Percentiles rank a stretch among this genome's conserved stretches.
Evolutionary conservation across 345 rosid species (phyloP).

Genomic region (Bruguiera parviflora): DNA sequence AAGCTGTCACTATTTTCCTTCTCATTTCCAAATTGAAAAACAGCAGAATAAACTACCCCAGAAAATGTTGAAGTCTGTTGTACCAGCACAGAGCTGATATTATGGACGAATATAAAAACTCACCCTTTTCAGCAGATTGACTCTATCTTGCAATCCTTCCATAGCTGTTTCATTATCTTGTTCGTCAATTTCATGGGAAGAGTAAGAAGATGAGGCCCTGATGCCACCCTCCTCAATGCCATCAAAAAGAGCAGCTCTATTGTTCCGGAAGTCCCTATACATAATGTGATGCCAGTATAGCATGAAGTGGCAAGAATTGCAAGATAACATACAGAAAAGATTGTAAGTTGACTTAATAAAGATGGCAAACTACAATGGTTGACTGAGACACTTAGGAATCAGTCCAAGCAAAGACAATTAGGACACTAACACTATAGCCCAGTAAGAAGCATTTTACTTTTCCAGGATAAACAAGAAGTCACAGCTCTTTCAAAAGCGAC

Average conservation of each 20-base stretch:
- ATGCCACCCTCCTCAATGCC: slow-evolving; percentile 97
- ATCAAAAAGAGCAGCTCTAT: slow-evolving; percentile 74
- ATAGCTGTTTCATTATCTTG: slow-evolving; percentile 89
- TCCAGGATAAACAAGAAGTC: no score
- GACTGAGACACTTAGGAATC: no score
- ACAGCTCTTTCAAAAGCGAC: no score
- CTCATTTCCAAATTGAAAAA: not conserved
- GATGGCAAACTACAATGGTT: no score
- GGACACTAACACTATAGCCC: no score
- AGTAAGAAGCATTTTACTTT: no score
- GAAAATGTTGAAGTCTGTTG: not conserved
- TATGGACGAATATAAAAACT: slow-evolving; percentile 21
- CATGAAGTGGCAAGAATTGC: not conserved
- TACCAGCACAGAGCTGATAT: not conserved
- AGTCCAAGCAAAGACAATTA: no score
- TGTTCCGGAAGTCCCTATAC: slow-evolving; percentile 68
- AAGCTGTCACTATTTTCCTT: not conserved
- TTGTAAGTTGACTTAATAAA: no score
- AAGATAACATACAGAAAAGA: not conserved
- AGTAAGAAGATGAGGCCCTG: slow-evolving; percentile 77
- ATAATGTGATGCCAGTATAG: not conserved
- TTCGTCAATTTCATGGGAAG: slow-evolving; percentile 83
- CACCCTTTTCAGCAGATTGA: slow-evolving; percentile 79
- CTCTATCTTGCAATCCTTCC: slow-evolving; percentile 95
- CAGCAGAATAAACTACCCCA: no score